These are phyloP conservation scores for Testicularia cyperi DNA, from an alignment of 1,284 basidiomycete genomes.

Conservation along the genomic window DNA sequence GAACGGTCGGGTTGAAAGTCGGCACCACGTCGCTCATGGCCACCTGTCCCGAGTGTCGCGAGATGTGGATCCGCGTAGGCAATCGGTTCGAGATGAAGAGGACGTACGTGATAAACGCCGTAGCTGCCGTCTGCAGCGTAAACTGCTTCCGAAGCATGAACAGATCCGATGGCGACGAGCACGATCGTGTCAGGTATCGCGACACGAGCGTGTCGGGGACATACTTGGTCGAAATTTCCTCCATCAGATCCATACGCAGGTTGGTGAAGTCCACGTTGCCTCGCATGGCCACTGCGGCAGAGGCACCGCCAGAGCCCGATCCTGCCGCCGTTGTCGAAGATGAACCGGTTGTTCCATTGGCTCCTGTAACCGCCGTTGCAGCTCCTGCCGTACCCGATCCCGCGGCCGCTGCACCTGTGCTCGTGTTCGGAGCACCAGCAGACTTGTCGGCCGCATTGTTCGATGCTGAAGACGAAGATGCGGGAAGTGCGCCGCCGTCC, in stretches of 20 bases:
- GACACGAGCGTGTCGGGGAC: conserved; percentile 85
- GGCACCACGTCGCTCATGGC: conserved; percentile 58
- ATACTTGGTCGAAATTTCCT: conserved; percentile 86
- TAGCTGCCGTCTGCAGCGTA: conserved; percentile 81
- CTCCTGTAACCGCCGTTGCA: not conserved
- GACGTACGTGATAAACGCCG: conserved; percentile 88
- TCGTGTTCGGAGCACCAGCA: not conserved
- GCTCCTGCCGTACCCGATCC: not conserved
- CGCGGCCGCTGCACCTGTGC: not conserved
- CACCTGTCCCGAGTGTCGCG: conserved; percentile 65
- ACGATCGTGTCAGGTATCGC: conserved; percentile 85
- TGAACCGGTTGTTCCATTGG: too few relatives aligned
- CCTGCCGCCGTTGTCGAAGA: not conserved
- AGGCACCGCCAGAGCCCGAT: not conserved
- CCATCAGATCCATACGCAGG: conserved; percentile 82
- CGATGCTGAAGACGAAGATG: too few relatives aligned
- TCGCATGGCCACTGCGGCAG: conserved; percentile 5
- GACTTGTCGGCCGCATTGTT: too few relatives aligned
- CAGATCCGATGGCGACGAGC: conserved; percentile 80
- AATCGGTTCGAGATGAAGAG: conserved; percentile 81
- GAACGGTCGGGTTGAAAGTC: conserved; percentile 65
- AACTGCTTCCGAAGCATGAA: conserved; percentile 99
- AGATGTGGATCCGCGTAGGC: conserved; percentile 84
- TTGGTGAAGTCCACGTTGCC: conserved; percentile 67
- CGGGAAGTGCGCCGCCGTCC: conserved; percentile 21